These are phyloP conservation scores for Prunus yedoensis DNA, from an alignment of 331 rosid genomes.

Conservation along the genomic window DNA sequence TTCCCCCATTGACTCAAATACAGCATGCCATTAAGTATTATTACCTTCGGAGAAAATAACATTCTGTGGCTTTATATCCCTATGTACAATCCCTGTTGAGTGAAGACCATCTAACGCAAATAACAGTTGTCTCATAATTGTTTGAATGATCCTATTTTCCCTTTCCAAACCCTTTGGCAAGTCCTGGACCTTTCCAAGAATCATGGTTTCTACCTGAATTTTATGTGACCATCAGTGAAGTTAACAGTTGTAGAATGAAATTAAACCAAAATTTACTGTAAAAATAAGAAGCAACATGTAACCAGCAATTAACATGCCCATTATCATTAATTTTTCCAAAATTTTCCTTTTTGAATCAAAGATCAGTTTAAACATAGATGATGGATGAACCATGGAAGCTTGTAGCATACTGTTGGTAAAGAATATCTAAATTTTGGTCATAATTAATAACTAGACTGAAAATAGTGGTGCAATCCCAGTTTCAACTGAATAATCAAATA, in stretches of 20 bases:
- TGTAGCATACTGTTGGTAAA: too few species aligned
- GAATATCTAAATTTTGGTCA: too few species aligned
- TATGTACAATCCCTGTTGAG: conserved; percentile 93
- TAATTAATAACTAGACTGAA: too few species aligned
- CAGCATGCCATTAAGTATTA: background rate
- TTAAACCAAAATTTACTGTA: conserved; percentile 3
- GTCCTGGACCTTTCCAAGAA: conserved; percentile 75
- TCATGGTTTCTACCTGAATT: conserved; percentile 85
- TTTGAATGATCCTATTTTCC: conserved; percentile 85
- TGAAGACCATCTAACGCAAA: conserved; percentile 95
- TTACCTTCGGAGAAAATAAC: conserved; percentile 95
- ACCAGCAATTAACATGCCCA: background rate
- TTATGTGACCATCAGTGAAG: conserved; percentile 29
- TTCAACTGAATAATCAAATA: too few species aligned
- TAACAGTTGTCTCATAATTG: conserved; percentile 78
- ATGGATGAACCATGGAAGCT: too few species aligned
- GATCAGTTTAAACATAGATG: too few species aligned
- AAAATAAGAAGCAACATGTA: background rate
- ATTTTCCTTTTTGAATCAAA: too few species aligned
- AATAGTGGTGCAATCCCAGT: too few species aligned
- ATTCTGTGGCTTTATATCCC: conserved; percentile 97
- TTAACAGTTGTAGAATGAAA: conserved; percentile 22
- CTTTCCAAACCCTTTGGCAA: conserved; percentile 87
- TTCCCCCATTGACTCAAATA: conserved; percentile 14
- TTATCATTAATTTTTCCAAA: background rate